Evolutionary conservation across 495 filamentous ascomycete genomes (phyloP), one percentile per base, ranked within the genome.

Genomic region (Penicillium macrosclerotiorum): DNA sequence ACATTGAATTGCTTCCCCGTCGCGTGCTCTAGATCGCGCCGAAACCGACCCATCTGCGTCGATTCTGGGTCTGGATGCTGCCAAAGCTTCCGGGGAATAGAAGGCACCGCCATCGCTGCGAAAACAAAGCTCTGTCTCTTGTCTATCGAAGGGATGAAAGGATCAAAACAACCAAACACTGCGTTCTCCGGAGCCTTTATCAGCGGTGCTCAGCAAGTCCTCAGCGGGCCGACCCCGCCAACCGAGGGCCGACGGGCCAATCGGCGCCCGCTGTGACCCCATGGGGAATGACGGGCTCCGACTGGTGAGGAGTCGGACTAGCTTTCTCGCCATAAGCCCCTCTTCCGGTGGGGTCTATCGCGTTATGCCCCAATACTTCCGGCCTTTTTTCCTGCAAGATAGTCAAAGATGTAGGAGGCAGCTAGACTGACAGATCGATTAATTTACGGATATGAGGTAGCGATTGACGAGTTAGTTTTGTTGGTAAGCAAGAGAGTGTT

Each of bases 31-130:
- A 71, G 25, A 2, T 45, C 36, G 8, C 54, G 37, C 25, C 54
- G 64, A 59, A 89, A 89, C 35, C 57, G 65, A 58, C 73, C 79
- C 81, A 89, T 85, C 34, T 71, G 68, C 7, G 83, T 88, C 9
- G 71, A 68, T 40, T 75, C 59, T 7, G 84, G 84, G 43, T 73
- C 59, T 18, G 77, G 67, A 60, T 88, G 85, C 54, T 76, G 68
- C 85, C 85, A 89, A 39, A 73, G 60, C 55, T 71, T 73, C 31
- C 69, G 60, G 6, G 67, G 69, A 16, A 63, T 27, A 2, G 55
- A 27, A 41, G 38, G 9, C 3, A 52, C 20, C 48, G 43, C 8
- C 57, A 60, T 60, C 2, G 37, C 27, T 14, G 9, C 25, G 7
- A 5, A 5, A 25, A 8, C 14, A 27, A 18, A 13, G 8, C 31